phyloP scores from a whole-genome alignment of 2,329 filamentous ascomycete genomes.

The Alternaria sp. region DNA sequence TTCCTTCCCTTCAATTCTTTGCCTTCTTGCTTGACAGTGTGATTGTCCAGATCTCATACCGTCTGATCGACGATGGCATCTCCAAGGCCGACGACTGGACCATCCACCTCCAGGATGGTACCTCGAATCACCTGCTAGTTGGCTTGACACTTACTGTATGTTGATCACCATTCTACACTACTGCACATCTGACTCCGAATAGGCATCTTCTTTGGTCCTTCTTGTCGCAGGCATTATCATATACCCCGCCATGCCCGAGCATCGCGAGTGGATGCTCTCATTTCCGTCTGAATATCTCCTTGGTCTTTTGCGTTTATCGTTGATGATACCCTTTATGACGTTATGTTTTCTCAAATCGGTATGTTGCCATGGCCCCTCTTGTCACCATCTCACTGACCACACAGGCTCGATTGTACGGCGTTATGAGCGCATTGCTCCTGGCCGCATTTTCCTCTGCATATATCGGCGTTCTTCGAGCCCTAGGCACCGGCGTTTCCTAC shows the following conservation, averaged over 20 bases:
- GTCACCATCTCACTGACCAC: conserved; percentile 19
- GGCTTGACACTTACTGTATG: conserved; percentile 43
- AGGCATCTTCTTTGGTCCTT: conserved; percentile 44
- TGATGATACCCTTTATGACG: conserved; percentile 50
- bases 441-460: conserved; percentile 47
- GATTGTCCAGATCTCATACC: conserved; percentile 35
- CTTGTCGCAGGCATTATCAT: conserved; percentile 39
- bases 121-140: conserved; percentile 37
- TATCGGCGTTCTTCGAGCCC: conserved; percentile 42
- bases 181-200: conserved; percentile 23
- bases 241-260: conserved; percentile 43
- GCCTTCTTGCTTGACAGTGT: conserved; percentile 42
- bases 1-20: conserved; percentile 43
- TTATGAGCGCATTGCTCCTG: conserved; percentile 46
- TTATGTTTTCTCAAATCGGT: conserved; percentile 48
- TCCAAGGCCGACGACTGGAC: conserved; percentile 33
- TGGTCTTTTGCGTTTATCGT: conserved; percentile 46
- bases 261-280: conserved; percentile 46
- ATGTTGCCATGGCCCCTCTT: conserved; percentile 16
- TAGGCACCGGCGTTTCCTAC: conserved; percentile 44
- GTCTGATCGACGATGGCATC: conserved; percentile 39
- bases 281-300: conserved; percentile 44
- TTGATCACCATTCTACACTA: neutral
- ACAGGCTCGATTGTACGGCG: conserved; percentile 43
- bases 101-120: conserved; percentile 37